Evolutionary conservation across 345 rosid genomes (phyloP).

Genomic region (Arabis alpina): DNA sequence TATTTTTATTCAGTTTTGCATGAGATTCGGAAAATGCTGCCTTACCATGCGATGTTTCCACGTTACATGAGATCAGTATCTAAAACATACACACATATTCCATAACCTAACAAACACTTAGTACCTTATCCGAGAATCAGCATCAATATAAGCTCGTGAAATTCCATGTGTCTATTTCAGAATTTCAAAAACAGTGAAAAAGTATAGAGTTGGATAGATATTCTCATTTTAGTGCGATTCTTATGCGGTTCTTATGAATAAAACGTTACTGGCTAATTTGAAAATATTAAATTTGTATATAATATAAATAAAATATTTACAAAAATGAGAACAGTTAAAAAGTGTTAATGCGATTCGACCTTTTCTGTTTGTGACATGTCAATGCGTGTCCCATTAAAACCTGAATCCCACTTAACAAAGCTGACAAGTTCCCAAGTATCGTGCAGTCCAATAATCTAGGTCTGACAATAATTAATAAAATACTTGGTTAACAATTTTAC

Average conservation of each 20-base stretch:
- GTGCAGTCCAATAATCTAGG: slow-evolving; percentile 33
- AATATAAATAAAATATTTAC: not conserved
- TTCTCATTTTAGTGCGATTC: slow-evolving; percentile 26
- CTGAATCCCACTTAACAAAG: slow-evolving; percentile 39
- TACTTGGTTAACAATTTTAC: slow-evolving; percentile 1
- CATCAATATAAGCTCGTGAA: not conserved
- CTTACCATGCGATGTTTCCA: not conserved
- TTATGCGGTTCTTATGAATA: slow-evolving; percentile 13
- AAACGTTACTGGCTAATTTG: not conserved
- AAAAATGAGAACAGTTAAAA: slow-evolving; percentile 15
- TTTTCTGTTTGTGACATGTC: slow-evolving; percentile 30
- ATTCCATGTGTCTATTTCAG: not conserved
- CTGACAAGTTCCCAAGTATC: slow-evolving; percentile 29
- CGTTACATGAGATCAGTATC: slow-evolving; percentile 1
- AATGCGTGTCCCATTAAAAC: slow-evolving; percentile 36
- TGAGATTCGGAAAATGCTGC: not conserved
- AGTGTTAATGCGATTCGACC: slow-evolving; percentile 23
- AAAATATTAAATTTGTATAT: too few species aligned
- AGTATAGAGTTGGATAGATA: not conserved
- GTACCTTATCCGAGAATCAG: slow-evolving; percentile 14
- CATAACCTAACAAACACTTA: slow-evolving; percentile 10
- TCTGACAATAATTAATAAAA: not conserved
- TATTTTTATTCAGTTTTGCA: not conserved
- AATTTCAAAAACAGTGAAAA: not conserved
- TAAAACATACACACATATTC: slow-evolving; percentile 9